These are phyloP conservation scores for Schrenkiella parvula DNA, from an alignment of 345 rosid species.

Conservation along the genomic window DNA sequence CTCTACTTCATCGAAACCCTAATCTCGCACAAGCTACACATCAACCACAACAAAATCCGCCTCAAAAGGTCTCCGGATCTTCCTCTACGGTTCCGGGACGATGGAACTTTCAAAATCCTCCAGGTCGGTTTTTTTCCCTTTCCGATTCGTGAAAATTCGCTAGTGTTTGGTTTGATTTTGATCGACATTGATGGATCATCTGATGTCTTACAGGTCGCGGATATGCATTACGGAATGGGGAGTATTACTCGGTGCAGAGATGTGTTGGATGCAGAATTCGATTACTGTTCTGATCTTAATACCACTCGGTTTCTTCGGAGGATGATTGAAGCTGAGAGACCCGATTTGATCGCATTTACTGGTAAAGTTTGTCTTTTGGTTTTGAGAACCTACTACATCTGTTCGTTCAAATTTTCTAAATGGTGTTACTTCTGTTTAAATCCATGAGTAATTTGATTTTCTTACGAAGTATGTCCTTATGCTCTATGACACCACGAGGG, in stretches of 20 bases:
- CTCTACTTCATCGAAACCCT: constrained; percentile 46
- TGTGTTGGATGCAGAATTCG: constrained; percentile 53
- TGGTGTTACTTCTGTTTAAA: too few species aligned
- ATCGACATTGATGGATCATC: background rate
- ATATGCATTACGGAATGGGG: constrained; percentile 90
- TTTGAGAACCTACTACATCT: background rate
- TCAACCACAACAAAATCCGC: constrained; percentile 42
- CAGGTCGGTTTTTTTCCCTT: constrained; percentile 42
- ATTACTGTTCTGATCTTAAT: constrained; percentile 77
- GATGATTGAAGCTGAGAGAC: constrained; percentile 68
- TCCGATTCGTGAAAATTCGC: background rate
- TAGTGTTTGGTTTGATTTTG: background rate
- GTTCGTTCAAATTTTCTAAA: background rate
- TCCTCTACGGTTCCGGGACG: constrained; percentile 72
- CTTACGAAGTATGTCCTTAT: too few species aligned
- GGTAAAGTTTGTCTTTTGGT: constrained; percentile 32
- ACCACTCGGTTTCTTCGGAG: constrained; percentile 66
- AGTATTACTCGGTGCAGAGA: constrained; percentile 66
- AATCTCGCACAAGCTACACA: constrained; percentile 37
- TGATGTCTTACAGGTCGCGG: constrained; percentile 56
- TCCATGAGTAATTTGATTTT: too few species aligned
- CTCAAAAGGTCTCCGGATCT: constrained; percentile 54
- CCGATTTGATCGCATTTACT: constrained; percentile 81
- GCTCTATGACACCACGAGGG: background rate
- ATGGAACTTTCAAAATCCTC: constrained; percentile 92